Evolutionary conservation across 257 asterid genomes (phyloP), one percentile per base, ranked within the genome.

Genomic region (Nicotiana tabacum): DNA sequence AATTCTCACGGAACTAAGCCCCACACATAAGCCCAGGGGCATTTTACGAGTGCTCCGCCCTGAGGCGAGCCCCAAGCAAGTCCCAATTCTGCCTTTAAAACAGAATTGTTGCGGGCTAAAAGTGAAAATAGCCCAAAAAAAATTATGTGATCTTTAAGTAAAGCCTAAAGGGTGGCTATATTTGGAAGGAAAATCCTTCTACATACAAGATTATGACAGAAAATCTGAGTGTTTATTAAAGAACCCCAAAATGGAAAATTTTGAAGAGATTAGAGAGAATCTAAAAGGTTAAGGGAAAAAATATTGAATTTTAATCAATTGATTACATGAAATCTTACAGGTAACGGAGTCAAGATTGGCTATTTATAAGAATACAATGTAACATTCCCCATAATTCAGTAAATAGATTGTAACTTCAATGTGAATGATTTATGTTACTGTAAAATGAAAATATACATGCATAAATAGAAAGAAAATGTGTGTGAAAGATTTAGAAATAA

Each of bases 201-300:
- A 91, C 90, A 85, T 27, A 90, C 82, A 87, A 86, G 39, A 66
- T 85, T 57, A 88, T 81, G 83, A 84, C 81, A 81, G 86, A 85
- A 84, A 89, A 90, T 89, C 87, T 88, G 29, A 18, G 58, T 81
- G 13, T 10, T 80, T 37, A 16, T 66, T 13, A 60, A 74, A 53
- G 65, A 83, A 66, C 79, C 51, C 80, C 33, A 30, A 81, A 83
- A 84, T 61, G 86, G 85, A 69, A 83, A 83, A 76, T 33, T 3
- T 33, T 33, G 5, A 33, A 33, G 37, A 4, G 37, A 33, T 83
- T 68, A 61, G 16, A 77, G 33, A 53, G 55, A 77, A 77, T 56
- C 67, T 77, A 61, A 55, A 21, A 21, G 68, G 17, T 58, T 77
- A 32, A 4, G 17, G 66, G 48, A 53, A 7, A 4, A n/a, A 33